Evolutionary conservation across 73 alveolate genomes (phyloP), one percentile per base, ranked within the genome.

Genomic region (Effrenium voratum): DNA sequence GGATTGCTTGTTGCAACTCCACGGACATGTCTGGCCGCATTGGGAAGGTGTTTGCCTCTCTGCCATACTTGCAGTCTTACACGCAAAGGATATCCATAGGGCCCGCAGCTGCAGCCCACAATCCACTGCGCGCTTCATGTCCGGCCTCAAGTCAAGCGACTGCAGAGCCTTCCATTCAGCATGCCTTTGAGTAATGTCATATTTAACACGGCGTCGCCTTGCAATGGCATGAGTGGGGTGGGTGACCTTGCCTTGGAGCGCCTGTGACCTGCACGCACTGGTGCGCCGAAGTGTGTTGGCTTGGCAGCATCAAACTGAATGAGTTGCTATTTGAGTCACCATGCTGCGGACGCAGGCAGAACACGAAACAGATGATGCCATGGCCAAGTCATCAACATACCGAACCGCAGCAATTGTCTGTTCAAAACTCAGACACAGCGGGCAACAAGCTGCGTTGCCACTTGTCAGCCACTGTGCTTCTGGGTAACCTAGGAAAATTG

Each of bases 321-420:
- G 0, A 77, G 79, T 2, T 55, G 34, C 12, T n/a, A 83, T 16
- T 32, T 34, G 57, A 4, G 30, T 15, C 36, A 40, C 34, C 79
- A 83, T 16, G 76, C 19, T 13, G 4, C 43, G 57, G 1, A 52
- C 3, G 55, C 93, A 83, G 38, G 79, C 3, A 34, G 59, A 2
- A 40, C 93, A 52, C 75, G 52, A 19, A 24, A 52, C 55, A 0
- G 93, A 83, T 24, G 93, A 83, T 0, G 59, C 79, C 43, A 83
- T n/a, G 41, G 77, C 93, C 55, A 83, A 50, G 79, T 83, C 93
- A 83, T 83, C 93, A 3, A 83, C 93, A 52, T 83, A 83, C 59
- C 93, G 75, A 3, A 57, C 52, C 22, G 93, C 93, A 47, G 93
- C 93, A 34, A 52, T 55, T 0, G 57, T 10, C 1, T n/a, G 55